Conservation (phyloP, 2,329 filamentous ascomycete species). For the Achaetomium macrosporum region DNA sequence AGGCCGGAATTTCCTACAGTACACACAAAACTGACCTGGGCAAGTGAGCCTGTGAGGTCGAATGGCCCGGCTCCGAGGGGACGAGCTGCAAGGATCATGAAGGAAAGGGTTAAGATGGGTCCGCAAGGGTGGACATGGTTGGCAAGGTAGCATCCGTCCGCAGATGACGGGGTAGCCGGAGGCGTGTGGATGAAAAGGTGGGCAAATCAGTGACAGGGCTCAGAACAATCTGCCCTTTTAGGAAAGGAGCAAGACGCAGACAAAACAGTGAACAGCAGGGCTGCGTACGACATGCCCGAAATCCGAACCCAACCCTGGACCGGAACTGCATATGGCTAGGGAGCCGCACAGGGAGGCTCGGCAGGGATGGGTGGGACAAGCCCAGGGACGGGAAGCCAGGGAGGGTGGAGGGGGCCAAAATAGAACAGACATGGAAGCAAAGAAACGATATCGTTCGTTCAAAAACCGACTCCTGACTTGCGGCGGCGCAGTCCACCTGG, state of each 20-base stretch:
- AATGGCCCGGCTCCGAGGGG: slow-evolving; percentile 33
- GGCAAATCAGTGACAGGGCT: slow-evolving; percentile 18
- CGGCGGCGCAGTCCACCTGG: slow-evolving; percentile 11
- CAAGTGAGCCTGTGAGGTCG: slow-evolving; percentile 27
- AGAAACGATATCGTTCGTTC: slow-evolving; percentile 11
- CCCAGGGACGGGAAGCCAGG: slow-evolving; percentile 5
- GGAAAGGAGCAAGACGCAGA: slow-evolving; percentile 26
- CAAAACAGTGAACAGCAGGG: slow-evolving; percentile 21
- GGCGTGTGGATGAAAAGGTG: slow-evolving; percentile 26
- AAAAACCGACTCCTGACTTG: slow-evolving; percentile 10
- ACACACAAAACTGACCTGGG: slow-evolving; percentile 26
- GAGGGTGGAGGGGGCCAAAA: slow-evolving; percentile 4
- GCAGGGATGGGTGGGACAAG: not conserved
- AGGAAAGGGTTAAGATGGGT: slow-evolving; percentile 26
- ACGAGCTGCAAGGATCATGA: slow-evolving; percentile 33
- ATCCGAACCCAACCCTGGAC: slow-evolving; percentile 10
- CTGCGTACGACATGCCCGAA: slow-evolving; percentile 11
- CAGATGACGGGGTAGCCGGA: slow-evolving; percentile 34
- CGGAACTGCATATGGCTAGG: not conserved
- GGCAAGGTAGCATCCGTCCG: slow-evolving; percentile 35
- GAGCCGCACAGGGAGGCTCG: not conserved
- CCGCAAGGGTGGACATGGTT: slow-evolving; percentile 15
- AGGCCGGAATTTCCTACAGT: slow-evolving; percentile 44
- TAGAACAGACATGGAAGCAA: slow-evolving; percentile 9
- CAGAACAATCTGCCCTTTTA: slow-evolving; percentile 20